Conservation (phyloP, 2,329 filamentous ascomycete species). For the Botrytis paeoniae region DNA sequence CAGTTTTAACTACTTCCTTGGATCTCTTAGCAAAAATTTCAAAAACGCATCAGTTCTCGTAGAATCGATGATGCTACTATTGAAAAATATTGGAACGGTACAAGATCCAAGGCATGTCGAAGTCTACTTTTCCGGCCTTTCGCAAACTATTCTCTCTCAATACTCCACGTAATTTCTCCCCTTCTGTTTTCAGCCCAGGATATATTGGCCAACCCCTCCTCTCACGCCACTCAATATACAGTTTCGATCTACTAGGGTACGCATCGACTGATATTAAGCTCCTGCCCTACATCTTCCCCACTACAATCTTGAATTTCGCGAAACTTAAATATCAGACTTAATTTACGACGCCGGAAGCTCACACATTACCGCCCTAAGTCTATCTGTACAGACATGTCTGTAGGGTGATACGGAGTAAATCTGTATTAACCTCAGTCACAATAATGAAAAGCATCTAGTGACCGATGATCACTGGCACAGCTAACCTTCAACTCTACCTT, state of each 20-base stretch:
- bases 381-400: not conserved
- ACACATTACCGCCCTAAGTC: not conserved
- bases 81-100: not conserved
- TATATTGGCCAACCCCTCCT: not conserved
- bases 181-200: not conserved
- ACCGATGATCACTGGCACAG: not conserved
- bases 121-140: not conserved
- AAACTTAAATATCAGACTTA: not conserved
- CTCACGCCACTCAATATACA: not conserved
- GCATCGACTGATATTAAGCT: not conserved
- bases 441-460: not conserved
- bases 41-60: not conserved
- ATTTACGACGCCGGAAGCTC: not conserved
- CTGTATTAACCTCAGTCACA: not conserved
- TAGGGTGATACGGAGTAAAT: not conserved
- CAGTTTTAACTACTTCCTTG: not conserved
- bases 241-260: not conserved
- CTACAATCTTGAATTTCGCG: not conserved
- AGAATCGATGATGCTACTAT: not conserved
- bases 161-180: too few species aligned
- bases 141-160: not conserved
- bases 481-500: not conserved
- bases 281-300: not conserved
- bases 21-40: not conserved
- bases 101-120: not conserved